phyloP scores from a whole-genome alignment of 768 basidiomycete species.

The Leucosporidium scottii region DNA sequence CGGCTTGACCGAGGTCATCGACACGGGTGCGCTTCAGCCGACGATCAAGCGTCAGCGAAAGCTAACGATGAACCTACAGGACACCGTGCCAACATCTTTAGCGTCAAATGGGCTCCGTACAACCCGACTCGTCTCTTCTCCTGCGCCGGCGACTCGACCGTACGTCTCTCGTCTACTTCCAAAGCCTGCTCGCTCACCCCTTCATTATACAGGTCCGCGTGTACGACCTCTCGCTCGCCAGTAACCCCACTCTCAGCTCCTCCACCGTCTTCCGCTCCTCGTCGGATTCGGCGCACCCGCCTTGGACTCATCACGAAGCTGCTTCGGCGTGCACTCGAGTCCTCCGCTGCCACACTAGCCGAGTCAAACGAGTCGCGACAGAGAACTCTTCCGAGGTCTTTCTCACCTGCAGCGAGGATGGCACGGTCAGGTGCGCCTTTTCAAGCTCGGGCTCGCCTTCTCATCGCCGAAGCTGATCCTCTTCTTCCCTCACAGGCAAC shows the following conservation, averaged over 20 bases:
- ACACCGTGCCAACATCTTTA: constrained; percentile 36
- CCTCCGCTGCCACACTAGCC: constrained; percentile 31
- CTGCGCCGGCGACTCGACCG: constrained; percentile 24
- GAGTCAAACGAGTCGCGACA: constrained; percentile 35
- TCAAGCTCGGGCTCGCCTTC: not conserved
- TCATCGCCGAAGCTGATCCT: not conserved
- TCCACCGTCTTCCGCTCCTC: not conserved
- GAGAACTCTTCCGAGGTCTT: constrained; percentile 27
- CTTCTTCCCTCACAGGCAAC: constrained; percentile 15
- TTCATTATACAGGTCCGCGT: constrained; percentile 25
- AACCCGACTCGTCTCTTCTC: constrained; percentile 19
- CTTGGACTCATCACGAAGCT: constrained; percentile 4
- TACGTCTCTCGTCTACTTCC: too few species aligned
- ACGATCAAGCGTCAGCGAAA: too few species aligned
- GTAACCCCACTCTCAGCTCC: not conserved
- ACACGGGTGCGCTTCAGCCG: constrained; percentile 5
- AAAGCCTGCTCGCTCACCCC: too few species aligned
- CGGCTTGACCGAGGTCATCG: constrained; percentile 18
- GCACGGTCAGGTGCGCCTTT: constrained; percentile 27
- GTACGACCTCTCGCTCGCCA: constrained; percentile 26
- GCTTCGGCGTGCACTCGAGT: constrained; percentile 21
- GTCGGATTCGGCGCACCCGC: not conserved
- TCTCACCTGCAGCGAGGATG: constrained; percentile 37
- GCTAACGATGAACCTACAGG: not conserved
- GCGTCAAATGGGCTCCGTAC: constrained; percentile 30